Base-by-base conservation (phyloP, 345 rosid species). In the Durio zibethinus region DNA sequence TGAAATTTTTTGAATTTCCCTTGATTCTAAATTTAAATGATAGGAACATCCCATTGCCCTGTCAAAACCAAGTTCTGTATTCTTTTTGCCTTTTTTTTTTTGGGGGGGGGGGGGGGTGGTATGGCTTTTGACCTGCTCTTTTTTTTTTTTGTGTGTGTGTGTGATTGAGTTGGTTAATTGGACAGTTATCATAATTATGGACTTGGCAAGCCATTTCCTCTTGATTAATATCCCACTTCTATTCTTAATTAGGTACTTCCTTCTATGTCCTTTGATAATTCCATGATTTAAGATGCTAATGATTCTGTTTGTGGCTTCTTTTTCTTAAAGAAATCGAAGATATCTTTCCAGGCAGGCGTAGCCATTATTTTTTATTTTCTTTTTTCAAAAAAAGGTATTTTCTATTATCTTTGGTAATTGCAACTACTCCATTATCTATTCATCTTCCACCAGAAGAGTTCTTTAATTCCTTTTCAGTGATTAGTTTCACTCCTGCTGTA, bases 141-240 rank as follows among this genome's bases (percentile, higher is more conserved):
- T 61, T 35, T 14, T 36, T 62, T 42, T 29, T n/a, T n/a, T n/a
- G n/a, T n/a, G n/a, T n/a, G n/a, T n/a, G n/a, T n/a, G n/a, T 80
- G 4, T 77, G 81, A 82, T 80, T 77, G 36, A 73, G 65, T 68
- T 83, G 82, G 73, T 80, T 85, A 56, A 82, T 79, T 75, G 81
- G 80, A 77, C 20, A 76, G 61, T 81, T 83, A 52, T 84, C 75
- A 82, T 80, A 74, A 73, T 78, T 75, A 56, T 65, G 40, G 64
- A 18, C 16, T 78, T 83, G 56, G 78, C 84, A 74, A 73, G 61
- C 74, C 76, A 76, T 47, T 50, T 50, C 35, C 27, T 60, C 61
- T 12, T 6, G 42, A 5, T 52, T 20, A 60, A 18, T 65, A 18
- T 65, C 29, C 18, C 23, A 4, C 53, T 50, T 27, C 12, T 57